Evolutionary conservation across 306 rosid species (phyloP).

Genomic region (Mimosa pudica): DNA sequence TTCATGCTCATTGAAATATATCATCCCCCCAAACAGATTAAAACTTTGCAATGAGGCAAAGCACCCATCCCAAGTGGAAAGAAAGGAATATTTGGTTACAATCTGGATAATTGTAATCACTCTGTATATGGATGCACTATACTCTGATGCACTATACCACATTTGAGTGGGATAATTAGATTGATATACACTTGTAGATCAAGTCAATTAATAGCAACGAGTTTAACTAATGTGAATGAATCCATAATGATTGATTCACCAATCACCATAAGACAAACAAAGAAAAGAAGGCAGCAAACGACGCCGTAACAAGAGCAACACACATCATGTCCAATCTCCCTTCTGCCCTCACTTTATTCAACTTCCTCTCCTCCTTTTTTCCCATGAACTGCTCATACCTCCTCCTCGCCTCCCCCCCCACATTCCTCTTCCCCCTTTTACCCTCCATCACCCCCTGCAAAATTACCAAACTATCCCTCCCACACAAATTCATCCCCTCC

Average conservation of each 20-base stretch:
- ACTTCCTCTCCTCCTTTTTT: conserved; percentile 52
- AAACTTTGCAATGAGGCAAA: not conserved
- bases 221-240: not conserved
- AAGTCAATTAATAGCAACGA: no score
- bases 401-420: conserved; percentile 24
- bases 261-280: conserved; percentile 35
- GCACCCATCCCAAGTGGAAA: not conserved
- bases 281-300: conserved; percentile 37
- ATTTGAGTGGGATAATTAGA: no score
- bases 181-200: not conserved
- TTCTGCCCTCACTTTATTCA: conserved; percentile 53
- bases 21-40: no score
- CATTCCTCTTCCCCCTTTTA: conserved; percentile 42
- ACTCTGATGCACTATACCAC: no score
- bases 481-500: conserved; percentile 72
- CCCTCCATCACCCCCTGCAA: conserved; percentile 57
- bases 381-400: conserved; percentile 45
- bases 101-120: not conserved
- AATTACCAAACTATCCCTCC: conserved; percentile 77
- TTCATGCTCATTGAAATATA: no score
- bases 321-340: conserved; percentile 68
- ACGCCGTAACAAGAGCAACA: conserved; percentile 44
- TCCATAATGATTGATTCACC: not conserved
- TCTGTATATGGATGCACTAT: not conserved
- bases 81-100: not conserved